These are phyloP conservation scores for Neurospora terricola DNA, from an alignment of 495 filamentous ascomycete species.

Conservation along the genomic window DNA sequence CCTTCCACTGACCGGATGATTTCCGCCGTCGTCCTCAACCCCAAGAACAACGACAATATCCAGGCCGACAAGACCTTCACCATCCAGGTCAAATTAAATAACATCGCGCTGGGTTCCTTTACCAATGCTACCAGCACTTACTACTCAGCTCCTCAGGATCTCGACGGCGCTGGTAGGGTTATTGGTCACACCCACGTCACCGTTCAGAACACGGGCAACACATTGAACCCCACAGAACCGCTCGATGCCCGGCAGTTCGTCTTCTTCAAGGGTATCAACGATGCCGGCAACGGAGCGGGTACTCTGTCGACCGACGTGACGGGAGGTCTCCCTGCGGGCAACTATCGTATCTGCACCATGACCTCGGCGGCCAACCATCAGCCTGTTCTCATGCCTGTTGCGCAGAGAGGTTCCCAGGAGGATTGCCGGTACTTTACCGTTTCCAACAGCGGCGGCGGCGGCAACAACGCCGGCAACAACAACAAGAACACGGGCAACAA, in stretches of 20 bases:
- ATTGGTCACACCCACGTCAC: constrained; percentile 68
- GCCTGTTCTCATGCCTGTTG: constrained; percentile 68
- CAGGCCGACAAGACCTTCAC: constrained; percentile 43
- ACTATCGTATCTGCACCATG: constrained; percentile 68
- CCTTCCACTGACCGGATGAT: constrained; percentile 54
- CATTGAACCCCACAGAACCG: constrained; percentile 38
- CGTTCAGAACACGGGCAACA: constrained; percentile 48
- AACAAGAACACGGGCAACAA: constrained; percentile 7
- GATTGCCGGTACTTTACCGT: constrained; percentile 58
- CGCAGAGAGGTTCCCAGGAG: constrained; percentile 63
- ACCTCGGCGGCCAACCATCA: constrained; percentile 61
- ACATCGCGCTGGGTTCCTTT: constrained; percentile 56
- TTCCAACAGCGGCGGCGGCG: constrained; percentile 12
- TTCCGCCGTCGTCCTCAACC: constrained; percentile 52
- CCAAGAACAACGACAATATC: constrained; percentile 39
- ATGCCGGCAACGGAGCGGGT: constrained; percentile 55
- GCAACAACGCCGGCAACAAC: constrained; percentile 9
- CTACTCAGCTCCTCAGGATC: constrained; percentile 57
- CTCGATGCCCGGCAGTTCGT: constrained; percentile 49
- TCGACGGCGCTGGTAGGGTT: constrained; percentile 43
- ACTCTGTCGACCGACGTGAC: constrained; percentile 43
- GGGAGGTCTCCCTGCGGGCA: constrained; percentile 55
- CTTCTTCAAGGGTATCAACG: constrained; percentile 75
- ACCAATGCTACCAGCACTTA: constrained; percentile 56
- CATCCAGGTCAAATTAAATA: constrained; percentile 47